A percentile compares a stretch with the other conserved stretches of the same genome.
These are phyloP conservation scores for Bipolaris oryzae DNA, from an alignment of 2,329 filamentous ascomycete genomes.

Conservation along the genomic window DNA sequence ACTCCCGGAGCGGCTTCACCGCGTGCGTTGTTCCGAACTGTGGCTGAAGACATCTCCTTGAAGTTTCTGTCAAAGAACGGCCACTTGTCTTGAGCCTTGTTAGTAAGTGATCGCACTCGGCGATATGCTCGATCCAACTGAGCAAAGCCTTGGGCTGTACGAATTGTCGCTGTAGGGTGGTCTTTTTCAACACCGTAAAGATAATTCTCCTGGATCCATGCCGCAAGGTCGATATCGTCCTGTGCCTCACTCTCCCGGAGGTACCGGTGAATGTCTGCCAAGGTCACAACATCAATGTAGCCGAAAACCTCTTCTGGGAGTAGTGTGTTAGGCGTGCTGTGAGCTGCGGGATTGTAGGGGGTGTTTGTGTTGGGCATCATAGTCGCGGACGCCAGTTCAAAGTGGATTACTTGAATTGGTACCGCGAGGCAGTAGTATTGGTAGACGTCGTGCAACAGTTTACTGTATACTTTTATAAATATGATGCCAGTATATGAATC, in stretches of 20 bases:
- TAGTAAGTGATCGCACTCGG: conserved; percentile 36
- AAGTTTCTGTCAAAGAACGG: conserved; percentile 36
- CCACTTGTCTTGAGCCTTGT: conserved; percentile 41
- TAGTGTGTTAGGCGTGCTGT: conserved; percentile 9
- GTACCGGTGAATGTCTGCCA: conserved; percentile 28
- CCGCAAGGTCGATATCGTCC: conserved; percentile 28
- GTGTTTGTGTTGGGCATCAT: conserved; percentile 14
- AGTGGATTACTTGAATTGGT: background rate
- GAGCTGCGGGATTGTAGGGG: conserved; percentile 6
- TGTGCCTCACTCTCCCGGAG: conserved; percentile 27
- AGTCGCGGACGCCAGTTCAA: background rate
- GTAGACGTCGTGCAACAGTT: background rate
- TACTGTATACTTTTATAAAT: background rate
- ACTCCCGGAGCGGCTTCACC: conserved; percentile 21
- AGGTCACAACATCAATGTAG: conserved; percentile 30
- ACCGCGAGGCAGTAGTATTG: background rate
- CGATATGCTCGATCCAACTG: conserved; percentile 38
- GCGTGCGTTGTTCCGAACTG: conserved; percentile 27
- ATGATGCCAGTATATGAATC: background rate
- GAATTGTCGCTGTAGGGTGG: conserved; percentile 17
- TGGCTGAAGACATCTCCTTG: conserved; percentile 30
- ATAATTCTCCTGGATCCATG: conserved; percentile 34
- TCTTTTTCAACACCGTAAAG: conserved; percentile 21
- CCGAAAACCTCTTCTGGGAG: conserved; percentile 27
- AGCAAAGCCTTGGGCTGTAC: conserved; percentile 28